phyloP scores from a whole-genome alignment of 164 flowering plant genomes.

The Piper betle region DNA sequence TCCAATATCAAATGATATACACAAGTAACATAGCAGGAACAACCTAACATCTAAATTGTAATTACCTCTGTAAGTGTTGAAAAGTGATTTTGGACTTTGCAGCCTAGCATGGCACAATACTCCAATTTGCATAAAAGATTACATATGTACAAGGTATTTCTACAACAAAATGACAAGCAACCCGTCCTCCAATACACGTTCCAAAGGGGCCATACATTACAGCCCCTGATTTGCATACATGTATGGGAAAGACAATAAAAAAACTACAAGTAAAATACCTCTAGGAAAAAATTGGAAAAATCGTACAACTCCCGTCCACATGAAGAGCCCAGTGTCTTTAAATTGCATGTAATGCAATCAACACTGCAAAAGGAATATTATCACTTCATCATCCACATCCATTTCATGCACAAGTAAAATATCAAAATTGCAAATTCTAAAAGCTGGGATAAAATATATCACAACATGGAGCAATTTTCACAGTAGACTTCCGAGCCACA shows the following conservation, averaged over 20 bases:
- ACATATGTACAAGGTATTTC: neutral
- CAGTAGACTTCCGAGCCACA: neutral
- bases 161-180: neutral
- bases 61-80: no score
- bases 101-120: neutral
- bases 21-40: no score
- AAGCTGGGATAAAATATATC: neutral
- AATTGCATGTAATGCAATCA: neutral
- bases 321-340: neutral
- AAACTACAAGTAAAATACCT: neutral
- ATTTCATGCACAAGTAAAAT: no score
- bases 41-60: no score
- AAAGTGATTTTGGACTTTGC: no score
- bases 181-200: neutral
- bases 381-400: neutral
- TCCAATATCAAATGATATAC: no score
- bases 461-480: neutral
- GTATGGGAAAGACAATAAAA: neutral
- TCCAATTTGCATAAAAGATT: neutral
- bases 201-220: neutral
- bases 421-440: no score
- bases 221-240: neutral
- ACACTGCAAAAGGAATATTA: neutral
- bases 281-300: neutral
- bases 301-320: neutral